These are phyloP conservation scores for Leucoagaricus sp. DNA, from an alignment of 1,284 basidiomycete genomes.

Conservation along the genomic window DNA sequence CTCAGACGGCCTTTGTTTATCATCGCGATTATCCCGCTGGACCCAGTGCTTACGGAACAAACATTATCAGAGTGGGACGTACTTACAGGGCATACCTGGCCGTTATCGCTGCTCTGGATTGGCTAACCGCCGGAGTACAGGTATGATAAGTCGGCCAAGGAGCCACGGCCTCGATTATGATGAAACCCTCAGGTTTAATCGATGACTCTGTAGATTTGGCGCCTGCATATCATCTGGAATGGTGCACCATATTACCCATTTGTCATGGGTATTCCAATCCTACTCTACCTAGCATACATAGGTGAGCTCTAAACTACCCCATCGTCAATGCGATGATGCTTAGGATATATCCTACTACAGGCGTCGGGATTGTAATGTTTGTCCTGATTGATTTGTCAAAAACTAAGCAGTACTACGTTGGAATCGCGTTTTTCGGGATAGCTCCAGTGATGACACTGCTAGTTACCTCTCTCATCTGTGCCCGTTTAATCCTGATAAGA, in stretches of 20 bases:
- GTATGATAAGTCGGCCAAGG: too few species aligned
- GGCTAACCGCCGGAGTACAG: background rate
- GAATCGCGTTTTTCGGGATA: background rate
- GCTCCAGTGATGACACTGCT: background rate
- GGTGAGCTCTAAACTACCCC: background rate
- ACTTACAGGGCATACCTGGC: background rate
- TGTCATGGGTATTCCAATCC: background rate
- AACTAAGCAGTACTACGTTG: background rate
- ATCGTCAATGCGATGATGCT: too few species aligned
- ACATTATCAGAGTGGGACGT: too few species aligned
- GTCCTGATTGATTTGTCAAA: too few species aligned
- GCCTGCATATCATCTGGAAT: background rate
- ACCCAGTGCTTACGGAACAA: background rate
- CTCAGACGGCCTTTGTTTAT: background rate
- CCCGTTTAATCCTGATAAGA: background rate
- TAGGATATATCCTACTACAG: background rate
- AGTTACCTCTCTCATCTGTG: background rate
- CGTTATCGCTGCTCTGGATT: background rate
- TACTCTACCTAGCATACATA: background rate
- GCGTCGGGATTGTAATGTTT: background rate
- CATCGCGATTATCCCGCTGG: background rate
- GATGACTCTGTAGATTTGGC: background rate
- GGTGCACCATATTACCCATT: background rate
- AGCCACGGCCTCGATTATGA: background rate
- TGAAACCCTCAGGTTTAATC: background rate